Base-by-base conservation (phyloP, 2,329 filamentous ascomycete species). In the Neonectria sp. region DNA sequence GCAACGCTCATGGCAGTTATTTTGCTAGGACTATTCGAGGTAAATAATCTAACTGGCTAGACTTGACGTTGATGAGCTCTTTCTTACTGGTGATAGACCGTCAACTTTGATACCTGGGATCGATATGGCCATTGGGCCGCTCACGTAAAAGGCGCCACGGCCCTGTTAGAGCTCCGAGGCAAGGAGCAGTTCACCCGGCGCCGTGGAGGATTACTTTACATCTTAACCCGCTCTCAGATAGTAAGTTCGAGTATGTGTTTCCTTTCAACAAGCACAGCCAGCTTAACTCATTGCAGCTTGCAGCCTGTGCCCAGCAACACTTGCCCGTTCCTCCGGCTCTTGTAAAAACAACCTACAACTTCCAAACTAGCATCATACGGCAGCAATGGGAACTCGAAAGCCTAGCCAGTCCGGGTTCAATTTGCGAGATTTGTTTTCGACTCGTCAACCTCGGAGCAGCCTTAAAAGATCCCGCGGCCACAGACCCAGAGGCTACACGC, bases 11-110 rank as follows among this genome's bases (percentile, higher is more conserved):
- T 76, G 65, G 49, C 74, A 6, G 73, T 76, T 21, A 72, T 75
- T 24, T 37, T 76, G 3, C 63, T 77, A 1, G 74, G 73, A 3
- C 49, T 76, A 3, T 77, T 71, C 29, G 75, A 76, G 73, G 75
- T 70, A 65, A 9, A 35, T 13, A n/a, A 17, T 3, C 29, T 3
- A n/a, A 31, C 4, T 12, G 11, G 29, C 13, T 49, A 4, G 5
- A 4, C 21, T 12, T 31, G 5, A 21, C 21, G 9, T 3, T 2
- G 8, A 9, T 29, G 4, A 31, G 7, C 11, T 27, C 6, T 24
- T 4, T 12, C 31, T 59, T 7, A 24, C 46, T 17, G 31, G 6
- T 3, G 37, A 37, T n/a, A 75, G 74, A 66, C 55, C 1, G 63
- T 77, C n/a, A 70, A 33, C 29, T 70, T 76, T 29, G 71, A 73